Evolutionary conservation across 1,284 basidiomycete genomes (phyloP).

Genomic region (Termitomyces sp.): DNA sequence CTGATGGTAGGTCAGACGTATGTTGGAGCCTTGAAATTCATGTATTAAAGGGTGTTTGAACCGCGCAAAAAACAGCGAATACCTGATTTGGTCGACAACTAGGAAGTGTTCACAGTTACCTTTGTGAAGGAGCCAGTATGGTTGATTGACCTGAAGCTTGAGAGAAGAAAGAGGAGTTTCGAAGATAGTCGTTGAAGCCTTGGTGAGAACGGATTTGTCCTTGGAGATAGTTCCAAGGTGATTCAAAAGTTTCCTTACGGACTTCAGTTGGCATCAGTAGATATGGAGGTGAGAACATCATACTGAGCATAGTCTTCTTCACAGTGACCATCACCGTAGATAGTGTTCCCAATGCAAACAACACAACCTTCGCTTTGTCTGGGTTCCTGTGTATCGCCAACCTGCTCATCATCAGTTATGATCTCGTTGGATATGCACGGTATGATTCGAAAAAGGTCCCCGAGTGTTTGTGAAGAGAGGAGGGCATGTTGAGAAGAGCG

Average conservation of each 20-base stretch:
- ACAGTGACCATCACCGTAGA: constrained; percentile 49
- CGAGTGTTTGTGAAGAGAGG: constrained; percentile 65
- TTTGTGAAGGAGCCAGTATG: constrained; percentile 76
- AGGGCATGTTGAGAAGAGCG: constrained; percentile 65
- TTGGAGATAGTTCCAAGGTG: constrained; percentile 34
- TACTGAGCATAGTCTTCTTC: constrained; percentile 59
- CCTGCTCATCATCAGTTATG: constrained; percentile 33
- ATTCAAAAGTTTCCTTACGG: constrained; percentile 45
- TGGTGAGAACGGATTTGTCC: constrained; percentile 30
- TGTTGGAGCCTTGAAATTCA: constrained; percentile 45
- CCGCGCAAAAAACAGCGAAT: constrained; percentile 12
- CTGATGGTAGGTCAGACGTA: constrained; percentile 44
- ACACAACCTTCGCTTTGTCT: constrained; percentile 33
- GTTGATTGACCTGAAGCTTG: constrained; percentile 57
- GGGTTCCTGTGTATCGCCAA: constrained; percentile 1
- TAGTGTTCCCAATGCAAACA: constrained; percentile 54
- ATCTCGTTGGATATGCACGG: constrained; percentile 60
- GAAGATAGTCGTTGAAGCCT: constrained; percentile 41
- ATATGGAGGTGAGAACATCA: constrained; percentile 19
- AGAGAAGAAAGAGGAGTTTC: constrained; percentile 49
- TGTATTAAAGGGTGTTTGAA: constrained; percentile 1
- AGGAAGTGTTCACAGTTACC: constrained; percentile 80
- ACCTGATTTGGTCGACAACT: constrained; percentile 71
- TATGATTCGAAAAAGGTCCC: constrained; percentile 57
- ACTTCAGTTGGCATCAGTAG: neutral